phyloP scores from a whole-genome alignment of 768 basidiomycete species.

The Termitomyces sp. region DNA sequence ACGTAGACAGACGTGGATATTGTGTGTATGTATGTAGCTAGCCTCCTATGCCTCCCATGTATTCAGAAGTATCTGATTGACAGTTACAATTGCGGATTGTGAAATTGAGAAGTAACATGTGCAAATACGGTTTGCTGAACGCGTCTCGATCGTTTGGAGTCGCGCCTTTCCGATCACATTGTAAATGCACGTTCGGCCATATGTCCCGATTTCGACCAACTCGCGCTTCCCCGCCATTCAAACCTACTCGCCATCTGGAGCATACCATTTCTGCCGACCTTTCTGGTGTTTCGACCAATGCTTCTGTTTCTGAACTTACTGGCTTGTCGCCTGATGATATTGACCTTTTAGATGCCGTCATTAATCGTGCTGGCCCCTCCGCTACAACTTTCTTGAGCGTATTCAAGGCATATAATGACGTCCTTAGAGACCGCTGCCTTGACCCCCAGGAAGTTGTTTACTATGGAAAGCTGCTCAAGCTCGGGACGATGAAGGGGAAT shows the following conservation, averaged over 20 bases:
- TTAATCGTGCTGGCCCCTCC: constrained; percentile 56
- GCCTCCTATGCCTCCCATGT: too few relatives aligned
- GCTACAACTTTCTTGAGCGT: constrained; percentile 75
- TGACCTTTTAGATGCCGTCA: constrained; percentile 69
- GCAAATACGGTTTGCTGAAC: constrained; percentile 11
- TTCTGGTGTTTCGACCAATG: constrained; percentile 30
- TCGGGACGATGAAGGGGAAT: constrained; percentile 73
- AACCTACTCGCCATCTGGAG: constrained; percentile 17
- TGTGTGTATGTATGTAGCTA: neutral
- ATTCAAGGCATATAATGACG: constrained; percentile 83
- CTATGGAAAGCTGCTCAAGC: constrained; percentile 77
- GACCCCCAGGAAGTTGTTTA: constrained; percentile 77
- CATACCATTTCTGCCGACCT: constrained; percentile 23
- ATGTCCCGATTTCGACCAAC: constrained; percentile 43
- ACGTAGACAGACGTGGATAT: neutral
- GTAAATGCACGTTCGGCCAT: constrained; percentile 12
- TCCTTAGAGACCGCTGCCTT: constrained; percentile 68
- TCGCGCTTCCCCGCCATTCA: constrained; percentile 42
- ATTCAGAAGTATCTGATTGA: too few relatives aligned
- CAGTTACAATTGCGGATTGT: too few relatives aligned
- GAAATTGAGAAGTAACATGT: neutral
- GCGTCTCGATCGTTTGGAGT: neutral
- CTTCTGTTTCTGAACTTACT: constrained; percentile 45
- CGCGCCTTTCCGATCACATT: neutral
- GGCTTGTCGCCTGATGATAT: constrained; percentile 52